These are phyloP conservation scores for Dioscorea alata DNA, from an alignment of 106 monocot genomes.

Conservation along the genomic window DNA sequence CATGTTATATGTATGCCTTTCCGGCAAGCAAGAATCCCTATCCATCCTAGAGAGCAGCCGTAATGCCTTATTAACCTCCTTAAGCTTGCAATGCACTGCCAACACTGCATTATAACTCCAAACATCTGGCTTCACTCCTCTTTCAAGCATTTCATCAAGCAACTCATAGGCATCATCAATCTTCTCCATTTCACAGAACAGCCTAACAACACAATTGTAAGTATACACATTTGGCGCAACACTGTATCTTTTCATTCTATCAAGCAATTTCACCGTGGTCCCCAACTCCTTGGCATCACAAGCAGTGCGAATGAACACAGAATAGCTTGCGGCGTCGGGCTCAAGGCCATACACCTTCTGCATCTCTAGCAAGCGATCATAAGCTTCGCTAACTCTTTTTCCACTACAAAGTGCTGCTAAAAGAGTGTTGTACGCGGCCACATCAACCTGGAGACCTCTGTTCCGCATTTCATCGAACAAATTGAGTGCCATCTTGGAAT, in stretches of 20 bases:
- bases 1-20: conserved; percentile 87
- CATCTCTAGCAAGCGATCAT: conserved; percentile 40
- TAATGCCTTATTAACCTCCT: conserved; percentile 64
- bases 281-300: conserved; percentile 44
- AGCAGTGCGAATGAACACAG: conserved; percentile 51
- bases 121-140: conserved; percentile 49
- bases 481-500: conserved; percentile 21
- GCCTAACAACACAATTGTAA: conserved; percentile 57
- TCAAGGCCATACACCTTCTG: conserved; percentile 26
- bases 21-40: conserved; percentile 46
- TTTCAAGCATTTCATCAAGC: conserved; percentile 62
- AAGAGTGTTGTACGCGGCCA: conserved; percentile 48
- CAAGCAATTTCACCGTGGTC: conserved; percentile 34
- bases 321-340: conserved; percentile 49
- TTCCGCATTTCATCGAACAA: conserved; percentile 84
- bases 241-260: conserved; percentile 29
- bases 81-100: conserved; percentile 50
- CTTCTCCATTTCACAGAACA: conserved; percentile 51
- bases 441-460: conserved; percentile 23
- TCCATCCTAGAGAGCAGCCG: conserved; percentile 65
- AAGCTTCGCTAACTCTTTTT: conserved; percentile 38
- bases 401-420: conserved; percentile 46
- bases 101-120: conserved; percentile 84
- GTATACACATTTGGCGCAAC: conserved; percentile 66
- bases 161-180: conserved; percentile 58